Evolutionary conservation across 78 protist species (phyloP).

Genomic region (Dictyostelium brefeldianum): DNA sequence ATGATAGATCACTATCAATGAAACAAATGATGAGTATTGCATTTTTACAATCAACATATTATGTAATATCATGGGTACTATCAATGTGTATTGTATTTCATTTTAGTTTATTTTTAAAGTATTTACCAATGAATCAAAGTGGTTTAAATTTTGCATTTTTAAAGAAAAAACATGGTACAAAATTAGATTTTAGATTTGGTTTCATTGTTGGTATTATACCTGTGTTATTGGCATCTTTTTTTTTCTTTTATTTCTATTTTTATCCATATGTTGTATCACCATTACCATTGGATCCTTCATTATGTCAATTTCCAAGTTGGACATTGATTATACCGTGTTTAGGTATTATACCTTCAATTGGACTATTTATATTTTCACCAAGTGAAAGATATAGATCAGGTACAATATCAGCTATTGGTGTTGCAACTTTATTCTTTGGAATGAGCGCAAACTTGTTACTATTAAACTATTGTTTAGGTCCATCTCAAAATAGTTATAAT

Average conservation of each 20-base stretch:
- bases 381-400: constrained; percentile 60
- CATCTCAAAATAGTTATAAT: constrained; percentile 23
- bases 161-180: constrained; percentile 32
- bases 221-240: neutral
- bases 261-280: constrained; percentile 9
- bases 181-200: constrained; percentile 16
- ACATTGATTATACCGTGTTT: constrained; percentile 31
- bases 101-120: constrained; percentile 38
- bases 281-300: constrained; percentile 2
- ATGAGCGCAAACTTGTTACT: constrained; percentile 20
- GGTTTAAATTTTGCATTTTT: neutral
- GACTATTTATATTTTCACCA: neutral
- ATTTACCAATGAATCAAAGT: constrained; percentile 36
- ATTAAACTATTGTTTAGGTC: constrained; percentile 59
- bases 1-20: neutral
- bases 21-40: constrained; percentile 1
- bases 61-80: constrained; percentile 17
- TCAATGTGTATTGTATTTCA: constrained; percentile 36
- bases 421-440: constrained; percentile 13
- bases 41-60: constrained; percentile 49
- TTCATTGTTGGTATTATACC: neutral
- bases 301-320: constrained; percentile 42
- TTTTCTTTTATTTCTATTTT: constrained; percentile 39
- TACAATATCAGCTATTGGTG: constrained; percentile 47
- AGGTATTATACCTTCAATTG: constrained; percentile 11